Percentiles rank a stretch among this genome's conserved stretches.
Evolutionary conservation across 2,329 filamentous ascomycete species (phyloP).

Genomic region (Cephalotrichum gorgonifer): DNA sequence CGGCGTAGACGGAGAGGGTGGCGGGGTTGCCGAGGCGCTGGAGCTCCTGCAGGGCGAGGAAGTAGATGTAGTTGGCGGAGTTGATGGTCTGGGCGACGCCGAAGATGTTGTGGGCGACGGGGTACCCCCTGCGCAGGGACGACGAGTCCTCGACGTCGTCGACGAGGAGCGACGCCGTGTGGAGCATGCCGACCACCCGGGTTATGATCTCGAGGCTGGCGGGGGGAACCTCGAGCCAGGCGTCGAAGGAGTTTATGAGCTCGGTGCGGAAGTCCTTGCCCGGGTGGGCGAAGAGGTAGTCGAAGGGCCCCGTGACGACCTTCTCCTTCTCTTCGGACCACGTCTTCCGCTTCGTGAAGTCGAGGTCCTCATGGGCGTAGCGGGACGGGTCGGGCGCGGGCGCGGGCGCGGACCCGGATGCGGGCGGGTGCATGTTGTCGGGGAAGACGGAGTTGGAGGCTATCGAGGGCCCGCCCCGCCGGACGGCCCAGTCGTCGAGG

Average conservation of each 20-base stretch:
- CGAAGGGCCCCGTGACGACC: conserved; percentile 67
- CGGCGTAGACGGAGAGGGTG: conserved; percentile 62
- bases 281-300: conserved; percentile 68
- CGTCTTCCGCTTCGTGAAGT: conserved; percentile 36
- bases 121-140: conserved; percentile 63
- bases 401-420: too few species aligned
- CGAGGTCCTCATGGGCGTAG: conserved; percentile 44
- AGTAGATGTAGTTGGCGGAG: conserved; percentile 83
- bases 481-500: background rate
- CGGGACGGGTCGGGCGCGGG: conserved; percentile 37
- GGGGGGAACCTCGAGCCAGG: conserved; percentile 64
- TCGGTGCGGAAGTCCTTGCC: conserved; percentile 79
- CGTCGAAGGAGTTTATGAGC: conserved; percentile 72
- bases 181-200: conserved; percentile 72
- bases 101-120: conserved; percentile 77
- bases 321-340: conserved; percentile 71
- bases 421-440: conserved; percentile 25
- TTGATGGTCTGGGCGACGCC: conserved; percentile 85
- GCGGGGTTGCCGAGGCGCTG: conserved; percentile 58
- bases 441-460: conserved; percentile 17
- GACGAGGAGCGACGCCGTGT: conserved; percentile 72
- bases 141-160: conserved; percentile 85
- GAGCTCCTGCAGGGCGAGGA: conserved; percentile 66
- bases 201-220: conserved; percentile 65
- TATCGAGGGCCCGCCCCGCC: conserved; percentile 3